Evolutionary conservation across 805 yeast genomes (phyloP).

Genomic region (Barnettozyma sucrosica): DNA sequence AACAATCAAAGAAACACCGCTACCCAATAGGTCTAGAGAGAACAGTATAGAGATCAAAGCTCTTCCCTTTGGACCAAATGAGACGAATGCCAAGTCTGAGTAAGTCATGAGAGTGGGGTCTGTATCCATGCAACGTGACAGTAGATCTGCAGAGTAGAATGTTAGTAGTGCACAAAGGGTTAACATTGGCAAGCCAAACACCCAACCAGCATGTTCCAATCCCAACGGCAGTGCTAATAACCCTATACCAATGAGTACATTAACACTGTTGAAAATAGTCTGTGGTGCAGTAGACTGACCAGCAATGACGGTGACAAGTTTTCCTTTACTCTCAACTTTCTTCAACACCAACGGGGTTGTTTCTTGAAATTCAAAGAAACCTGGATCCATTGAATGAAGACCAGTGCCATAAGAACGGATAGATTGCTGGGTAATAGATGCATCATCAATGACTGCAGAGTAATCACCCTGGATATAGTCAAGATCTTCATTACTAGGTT

Average conservation of each 20-base stretch:
- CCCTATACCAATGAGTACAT: slow-evolving; percentile 73
- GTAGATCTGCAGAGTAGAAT: slow-evolving; percentile 67
- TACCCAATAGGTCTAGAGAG: slow-evolving; percentile 71
- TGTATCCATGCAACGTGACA: slow-evolving; percentile 72
- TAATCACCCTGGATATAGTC: slow-evolving; percentile 28
- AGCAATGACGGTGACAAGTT: slow-evolving; percentile 60
- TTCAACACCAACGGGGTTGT: slow-evolving; percentile 49
- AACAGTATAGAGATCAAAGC: slow-evolving; percentile 67
- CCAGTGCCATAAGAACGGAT: slow-evolving; percentile 28
- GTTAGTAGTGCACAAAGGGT: slow-evolving; percentile 60
- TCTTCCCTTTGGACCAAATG: slow-evolving; percentile 74
- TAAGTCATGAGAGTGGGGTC: slow-evolving; percentile 79
- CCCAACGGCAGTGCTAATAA: slow-evolving; percentile 70
- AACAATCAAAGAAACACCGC: slow-evolving; percentile 76
- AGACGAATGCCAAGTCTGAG: slow-evolving; percentile 84
- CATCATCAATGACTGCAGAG: slow-evolving; percentile 34
- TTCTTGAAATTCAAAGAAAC: slow-evolving; percentile 41
- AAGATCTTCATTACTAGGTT: slow-evolving; percentile 16
- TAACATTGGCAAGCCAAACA: slow-evolving; percentile 56
- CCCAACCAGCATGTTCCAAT: slow-evolving; percentile 66
- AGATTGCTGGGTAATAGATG: slow-evolving; percentile 30
- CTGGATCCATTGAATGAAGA: slow-evolving; percentile 26
- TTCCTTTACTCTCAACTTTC: slow-evolving; percentile 70
- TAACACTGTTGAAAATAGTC: slow-evolving; percentile 70
- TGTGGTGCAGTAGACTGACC: slow-evolving; percentile 82